Evolutionary conservation across 495 filamentous ascomycete genomes (phyloP), one percentile per base, ranked within the genome.

Genomic region (Tuber microsphaerosporum): DNA sequence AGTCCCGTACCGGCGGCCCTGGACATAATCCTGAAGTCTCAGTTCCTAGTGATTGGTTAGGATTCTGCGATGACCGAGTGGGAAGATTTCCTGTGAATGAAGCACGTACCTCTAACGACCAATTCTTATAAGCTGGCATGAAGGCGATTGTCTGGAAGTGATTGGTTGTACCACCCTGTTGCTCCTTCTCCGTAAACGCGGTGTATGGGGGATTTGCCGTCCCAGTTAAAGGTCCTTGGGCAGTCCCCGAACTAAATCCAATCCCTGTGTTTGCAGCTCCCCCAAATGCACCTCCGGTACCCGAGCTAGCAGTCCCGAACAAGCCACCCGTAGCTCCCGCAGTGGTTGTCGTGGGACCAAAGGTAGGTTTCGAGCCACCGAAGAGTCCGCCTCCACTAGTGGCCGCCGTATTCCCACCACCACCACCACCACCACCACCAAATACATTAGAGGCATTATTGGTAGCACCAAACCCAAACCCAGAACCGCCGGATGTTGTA

Each of bases 111-210:
- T 99, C 95, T 48, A 92, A 89, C 7, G 93, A 97, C 84, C 89
- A 97, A 76, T 93, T 94, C 82, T 88, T 89, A 85, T 97, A 98
- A 0, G 93, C 89, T 70, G 90, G 90, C 87, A 92, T 91, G 79
- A 97, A 96, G 20, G 89, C 88, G 76, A 99, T 91, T 79, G 91
- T 97, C 83, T 98, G 94, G 82, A 90, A 99, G 39, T 86, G 91
- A 68, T 87, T 85, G 45, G 82, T 88, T 8, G 85, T 85, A 37
- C 76, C 83, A 74, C 84, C 84, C 71, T 85, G 86, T 22, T 81
- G 81, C 79, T 99, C 96, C 82, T 97, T 98, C 84, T 99, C 95
- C n/a, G 87, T 86, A 56, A 87, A 88, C 1, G 93, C 85, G 69
- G 87, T 85, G 84, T 97, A 99, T 10, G 91, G 89, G 34, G 90